Percentiles rank a stretch among this genome's conserved stretches.
phyloP scores from a whole-genome alignment of 2,329 filamentous ascomycete genomes.

The Aspergillus pseudoterreus region DNA sequence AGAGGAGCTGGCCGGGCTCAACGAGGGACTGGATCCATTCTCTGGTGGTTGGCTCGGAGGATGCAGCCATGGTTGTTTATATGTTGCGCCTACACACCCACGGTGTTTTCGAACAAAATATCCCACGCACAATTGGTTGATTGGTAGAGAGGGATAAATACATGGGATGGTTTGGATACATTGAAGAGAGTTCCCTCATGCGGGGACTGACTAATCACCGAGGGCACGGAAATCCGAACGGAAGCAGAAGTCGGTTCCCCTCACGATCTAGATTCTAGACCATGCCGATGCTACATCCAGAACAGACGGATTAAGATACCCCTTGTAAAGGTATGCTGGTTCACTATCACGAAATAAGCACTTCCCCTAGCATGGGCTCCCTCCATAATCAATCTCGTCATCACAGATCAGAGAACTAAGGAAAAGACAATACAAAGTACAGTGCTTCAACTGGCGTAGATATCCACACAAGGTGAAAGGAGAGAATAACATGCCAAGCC shows the following conservation, averaged over 20 bases:
- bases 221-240: no score
- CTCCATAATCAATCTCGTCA: conserved; percentile 11
- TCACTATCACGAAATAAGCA: no score
- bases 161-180: no score
- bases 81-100: neutral
- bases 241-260: no score
- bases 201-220: neutral
- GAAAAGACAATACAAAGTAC: conserved; percentile 8
- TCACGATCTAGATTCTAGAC: no score
- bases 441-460: conserved; percentile 1
- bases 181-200: neutral
- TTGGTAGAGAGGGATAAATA: neutral
- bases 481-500: conserved; percentile 9
- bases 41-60: conserved; percentile 6
- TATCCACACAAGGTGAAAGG: conserved; percentile 6
- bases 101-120: no score
- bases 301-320: no score
- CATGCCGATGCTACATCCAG: no score
- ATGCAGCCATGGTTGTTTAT: conserved; percentile 1
- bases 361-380: neutral
- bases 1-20: conserved; percentile 24
- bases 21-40: conserved; percentile 18
- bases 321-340: no score
- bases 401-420: conserved; percentile 14
- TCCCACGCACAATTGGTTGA: no score